phyloP scores from a whole-genome alignment of 306 rosid species.

The Cucurbita argyrosperma region DNA sequence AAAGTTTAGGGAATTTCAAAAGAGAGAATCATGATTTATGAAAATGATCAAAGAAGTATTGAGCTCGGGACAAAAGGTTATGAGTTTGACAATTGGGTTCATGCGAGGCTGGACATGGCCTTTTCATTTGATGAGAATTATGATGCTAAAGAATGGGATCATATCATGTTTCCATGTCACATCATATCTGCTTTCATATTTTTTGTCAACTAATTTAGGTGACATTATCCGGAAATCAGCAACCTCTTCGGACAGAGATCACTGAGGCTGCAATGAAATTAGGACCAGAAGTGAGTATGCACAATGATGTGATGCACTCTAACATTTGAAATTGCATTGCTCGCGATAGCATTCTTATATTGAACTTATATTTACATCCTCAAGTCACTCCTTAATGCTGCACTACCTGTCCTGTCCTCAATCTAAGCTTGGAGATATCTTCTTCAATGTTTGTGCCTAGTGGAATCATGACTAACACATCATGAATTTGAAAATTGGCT shows the following conservation, averaged over 20 bases:
- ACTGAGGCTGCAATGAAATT: constrained; percentile 85
- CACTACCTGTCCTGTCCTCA: neutral
- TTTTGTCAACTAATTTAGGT: constrained; percentile 30
- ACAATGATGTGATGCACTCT: neutral
- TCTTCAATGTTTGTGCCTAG: neutral
- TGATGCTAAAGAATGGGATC: neutral
- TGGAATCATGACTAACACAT: neutral
- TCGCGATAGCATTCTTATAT: neutral
- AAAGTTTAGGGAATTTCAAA: neutral
- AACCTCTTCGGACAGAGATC: constrained; percentile 64
- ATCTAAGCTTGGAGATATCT: neutral
- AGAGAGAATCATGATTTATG: neutral
- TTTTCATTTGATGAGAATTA: neutral
- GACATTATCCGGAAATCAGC: constrained; percentile 76
- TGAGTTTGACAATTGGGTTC: neutral
- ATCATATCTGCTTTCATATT: neutral
- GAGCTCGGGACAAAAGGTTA: neutral
- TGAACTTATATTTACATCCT: neutral
- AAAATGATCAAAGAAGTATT: neutral
- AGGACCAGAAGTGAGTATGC: constrained; percentile 61
- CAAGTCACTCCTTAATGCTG: neutral
- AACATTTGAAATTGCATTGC: neutral
- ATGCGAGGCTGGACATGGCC: neutral
- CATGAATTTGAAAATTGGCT: neutral
- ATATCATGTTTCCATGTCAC: neutral